Evolutionary conservation across 352 stramenopile genomes (phyloP).

Genomic region (Globisporangium middletonii): DNA sequence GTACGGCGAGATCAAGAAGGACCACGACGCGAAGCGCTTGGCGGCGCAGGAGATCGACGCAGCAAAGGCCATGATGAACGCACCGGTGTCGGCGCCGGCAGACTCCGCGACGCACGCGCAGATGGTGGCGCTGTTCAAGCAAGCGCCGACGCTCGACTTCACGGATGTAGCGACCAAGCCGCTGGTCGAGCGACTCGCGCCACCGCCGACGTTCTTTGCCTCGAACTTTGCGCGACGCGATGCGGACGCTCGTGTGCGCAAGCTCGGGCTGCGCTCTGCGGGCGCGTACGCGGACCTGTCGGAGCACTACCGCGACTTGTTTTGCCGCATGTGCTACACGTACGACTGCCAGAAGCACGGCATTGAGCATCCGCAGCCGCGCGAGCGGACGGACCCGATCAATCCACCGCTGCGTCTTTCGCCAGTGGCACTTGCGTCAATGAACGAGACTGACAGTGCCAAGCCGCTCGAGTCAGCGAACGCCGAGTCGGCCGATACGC

Average conservation of each 20-base stretch:
- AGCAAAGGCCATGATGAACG: constrained; percentile 28
- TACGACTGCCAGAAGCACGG: constrained; percentile 92
- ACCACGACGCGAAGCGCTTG: constrained; percentile 30
- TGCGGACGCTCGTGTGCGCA: constrained; percentile 4
- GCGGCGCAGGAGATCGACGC: constrained; percentile 40
- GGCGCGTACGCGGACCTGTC: constrained; percentile 65
- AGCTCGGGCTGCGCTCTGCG: constrained; percentile 24
- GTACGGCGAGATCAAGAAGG: constrained; percentile 69
- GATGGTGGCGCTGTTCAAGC: constrained; percentile 25
- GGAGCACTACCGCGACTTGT: constrained; percentile 88
- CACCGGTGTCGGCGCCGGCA: background rate
- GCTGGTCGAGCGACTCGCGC: constrained; percentile 37
- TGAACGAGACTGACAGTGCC: background rate
- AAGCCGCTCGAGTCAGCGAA: background rate
- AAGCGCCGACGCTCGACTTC: constrained; percentile 25
- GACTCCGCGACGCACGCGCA: background rate
- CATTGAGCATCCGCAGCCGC: constrained; percentile 68
- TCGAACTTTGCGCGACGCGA: constrained; percentile 35
- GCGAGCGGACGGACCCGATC: constrained; percentile 48
- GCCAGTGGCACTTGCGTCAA: constrained; percentile 14
- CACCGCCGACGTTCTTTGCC: constrained; percentile 58
- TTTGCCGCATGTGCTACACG: constrained; percentile 90
- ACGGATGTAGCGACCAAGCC: constrained; percentile 9
- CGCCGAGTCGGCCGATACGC: background rate
- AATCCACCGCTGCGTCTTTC: constrained; percentile 46